Conservation (phyloP, 169 alveolate species). For the Plasmodium sp. region DNA sequence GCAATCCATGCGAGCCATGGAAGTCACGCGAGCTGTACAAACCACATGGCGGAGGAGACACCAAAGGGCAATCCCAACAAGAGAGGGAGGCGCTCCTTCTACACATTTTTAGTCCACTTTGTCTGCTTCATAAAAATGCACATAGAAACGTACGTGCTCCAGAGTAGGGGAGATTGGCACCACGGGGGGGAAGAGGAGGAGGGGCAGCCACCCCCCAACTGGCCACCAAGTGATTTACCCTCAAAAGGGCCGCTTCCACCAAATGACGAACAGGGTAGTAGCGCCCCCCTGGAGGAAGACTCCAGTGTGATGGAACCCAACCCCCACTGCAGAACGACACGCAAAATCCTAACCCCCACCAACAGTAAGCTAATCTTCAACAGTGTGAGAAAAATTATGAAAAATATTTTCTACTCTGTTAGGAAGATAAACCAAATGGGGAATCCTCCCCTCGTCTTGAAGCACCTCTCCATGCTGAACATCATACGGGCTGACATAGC, state of each 20-base stretch:
- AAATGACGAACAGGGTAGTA: neutral
- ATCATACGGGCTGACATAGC: slow-evolving; percentile 20
- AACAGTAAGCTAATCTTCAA: slow-evolving; percentile 31
- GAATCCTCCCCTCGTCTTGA: neutral
- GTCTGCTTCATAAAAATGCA: slow-evolving; percentile 34
- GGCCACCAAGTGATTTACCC: neutral
- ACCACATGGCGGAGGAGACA: neutral
- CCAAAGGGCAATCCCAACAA: neutral
- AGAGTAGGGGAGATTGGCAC: neutral
- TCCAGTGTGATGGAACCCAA: neutral
- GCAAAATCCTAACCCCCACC: too few relatives aligned
- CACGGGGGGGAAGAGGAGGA: neutral
- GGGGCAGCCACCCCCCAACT: neutral
- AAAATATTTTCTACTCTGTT: slow-evolving; percentile 22
- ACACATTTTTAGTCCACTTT: slow-evolving; percentile 39
- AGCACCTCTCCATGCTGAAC: slow-evolving; percentile 7
- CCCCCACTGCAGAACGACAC: neutral
- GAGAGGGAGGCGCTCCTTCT: neutral
- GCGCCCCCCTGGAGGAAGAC: neutral
- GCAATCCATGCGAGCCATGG: neutral
- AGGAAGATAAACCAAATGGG: slow-evolving; percentile 32
- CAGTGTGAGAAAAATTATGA: slow-evolving; percentile 40
- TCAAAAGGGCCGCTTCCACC: neutral
- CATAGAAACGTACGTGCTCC: slow-evolving; percentile 6
- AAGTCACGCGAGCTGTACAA: neutral